A percentile compares a stretch with the other conserved stretches of the same genome.
Evolutionary conservation across 2,329 filamentous ascomycete genomes (phyloP).

Genomic region (Neodidymelliopsis sp.): DNA sequence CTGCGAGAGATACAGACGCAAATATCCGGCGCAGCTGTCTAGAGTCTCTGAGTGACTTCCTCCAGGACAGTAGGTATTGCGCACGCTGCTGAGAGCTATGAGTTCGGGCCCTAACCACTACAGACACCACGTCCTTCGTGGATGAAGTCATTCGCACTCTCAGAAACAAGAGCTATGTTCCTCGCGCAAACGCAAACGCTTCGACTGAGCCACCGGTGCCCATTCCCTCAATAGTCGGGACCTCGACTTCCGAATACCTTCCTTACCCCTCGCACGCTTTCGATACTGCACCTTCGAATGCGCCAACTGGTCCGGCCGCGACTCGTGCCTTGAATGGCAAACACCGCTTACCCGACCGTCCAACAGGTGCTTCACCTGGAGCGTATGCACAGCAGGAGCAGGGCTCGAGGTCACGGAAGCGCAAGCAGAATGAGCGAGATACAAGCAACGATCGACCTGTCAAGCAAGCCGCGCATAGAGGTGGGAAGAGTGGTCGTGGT

Average conservation of each 20-base stretch:
- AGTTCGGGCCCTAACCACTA: slow-evolving; percentile 15
- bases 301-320: slow-evolving; percentile 34
- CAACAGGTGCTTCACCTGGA: slow-evolving; percentile 13
- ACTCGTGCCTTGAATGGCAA: slow-evolving; percentile 15
- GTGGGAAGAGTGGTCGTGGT: slow-evolving; percentile 22
- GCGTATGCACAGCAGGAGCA: slow-evolving; percentile 16
- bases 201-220: slow-evolving; percentile 31
- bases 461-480: slow-evolving; percentile 67
- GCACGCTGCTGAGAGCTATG: not conserved
- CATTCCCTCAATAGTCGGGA: slow-evolving; percentile 33
- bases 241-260: slow-evolving; percentile 30
- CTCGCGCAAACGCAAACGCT: slow-evolving; percentile 38
- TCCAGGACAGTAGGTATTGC: slow-evolving; percentile 66
- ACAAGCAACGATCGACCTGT: slow-evolving; percentile 55
- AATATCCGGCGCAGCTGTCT: slow-evolving; percentile 73
- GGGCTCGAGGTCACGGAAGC: slow-evolving; percentile 58
- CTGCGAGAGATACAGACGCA: slow-evolving; percentile 66
- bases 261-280: slow-evolving; percentile 24
- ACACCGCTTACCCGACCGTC: slow-evolving; percentile 24
- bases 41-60: slow-evolving; percentile 76
- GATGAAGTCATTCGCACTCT: slow-evolving; percentile 75
- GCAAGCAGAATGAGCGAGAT: slow-evolving; percentile 63
- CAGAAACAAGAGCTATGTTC: slow-evolving; percentile 58
- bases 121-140: slow-evolving; percentile 69
- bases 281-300: slow-evolving; percentile 32